phyloP scores from a whole-genome alignment of 2,329 filamentous ascomycete species.

The Aspergillus unguis region DNA sequence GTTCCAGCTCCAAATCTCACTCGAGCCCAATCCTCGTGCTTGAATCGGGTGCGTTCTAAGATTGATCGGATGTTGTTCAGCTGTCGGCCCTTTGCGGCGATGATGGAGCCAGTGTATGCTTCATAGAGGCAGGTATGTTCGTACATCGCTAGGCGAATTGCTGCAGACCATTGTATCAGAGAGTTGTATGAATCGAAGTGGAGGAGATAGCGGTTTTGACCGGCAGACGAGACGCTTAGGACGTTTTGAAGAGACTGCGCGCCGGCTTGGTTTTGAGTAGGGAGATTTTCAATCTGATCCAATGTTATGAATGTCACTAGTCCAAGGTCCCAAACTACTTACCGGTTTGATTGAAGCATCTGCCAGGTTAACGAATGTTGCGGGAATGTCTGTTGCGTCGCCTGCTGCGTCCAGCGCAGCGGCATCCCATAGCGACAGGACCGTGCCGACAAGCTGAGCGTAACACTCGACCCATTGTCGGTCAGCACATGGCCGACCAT shows the following conservation, averaged over 20 bases:
- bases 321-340: slow-evolving; percentile 24
- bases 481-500: slow-evolving; percentile 80
- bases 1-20: slow-evolving; percentile 95
- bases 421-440: slow-evolving; percentile 93
- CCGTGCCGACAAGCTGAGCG: slow-evolving; percentile 90
- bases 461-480: slow-evolving; percentile 96
- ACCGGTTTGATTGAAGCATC: slow-evolving; percentile 99
- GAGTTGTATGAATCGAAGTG: slow-evolving; percentile 96
- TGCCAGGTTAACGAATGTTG: slow-evolving; percentile 93
- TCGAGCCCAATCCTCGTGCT: slow-evolving; percentile 87
- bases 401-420: slow-evolving; percentile 84
- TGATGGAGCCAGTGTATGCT: slow-evolving; percentile 91
- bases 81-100: slow-evolving; percentile 86
- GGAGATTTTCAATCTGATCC: slow-evolving; percentile 77
- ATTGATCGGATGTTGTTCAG: slow-evolving; percentile 89
- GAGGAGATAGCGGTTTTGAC: slow-evolving; percentile 88
- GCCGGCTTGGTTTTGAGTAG: slow-evolving; percentile 66
- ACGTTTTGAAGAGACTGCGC: slow-evolving; percentile 89
- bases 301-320: background rate
- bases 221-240: slow-evolving; percentile 90
- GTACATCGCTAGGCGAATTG: slow-evolving; percentile 88
- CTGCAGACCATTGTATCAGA: slow-evolving; percentile 91
- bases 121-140: slow-evolving; percentile 92
- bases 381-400: slow-evolving; percentile 77
- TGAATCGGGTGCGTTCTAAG: slow-evolving; percentile 74